Conservation (phyloP, 306 rosid genomes). For the Dryas drummondii region DNA sequence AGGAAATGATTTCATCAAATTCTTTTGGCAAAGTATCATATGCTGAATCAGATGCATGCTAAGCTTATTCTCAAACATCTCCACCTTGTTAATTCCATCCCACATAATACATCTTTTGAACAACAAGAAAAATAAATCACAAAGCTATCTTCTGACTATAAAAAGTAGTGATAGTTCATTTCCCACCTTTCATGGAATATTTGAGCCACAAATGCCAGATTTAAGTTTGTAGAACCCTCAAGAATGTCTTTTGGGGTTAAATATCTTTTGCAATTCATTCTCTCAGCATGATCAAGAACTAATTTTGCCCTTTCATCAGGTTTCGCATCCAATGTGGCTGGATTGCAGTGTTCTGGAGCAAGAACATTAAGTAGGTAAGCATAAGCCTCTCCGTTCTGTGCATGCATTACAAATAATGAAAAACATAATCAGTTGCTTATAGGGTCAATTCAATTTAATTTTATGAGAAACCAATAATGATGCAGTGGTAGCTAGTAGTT, state of each 20-base stretch:
- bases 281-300: slow-evolving; percentile 95
- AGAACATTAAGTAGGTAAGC: slow-evolving; percentile 93
- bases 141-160: background rate
- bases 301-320: slow-evolving; percentile 65
- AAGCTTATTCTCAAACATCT: background rate
- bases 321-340: slow-evolving; percentile 74
- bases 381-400: slow-evolving; percentile 92
- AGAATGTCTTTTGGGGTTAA: slow-evolving; percentile 70
- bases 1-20: background rate
- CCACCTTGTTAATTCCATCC: background rate
- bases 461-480: slow-evolving; percentile 11
- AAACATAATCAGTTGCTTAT: slow-evolving; percentile 16
- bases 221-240: slow-evolving; percentile 84
- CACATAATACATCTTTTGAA: background rate
- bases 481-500: background rate
- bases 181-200: slow-evolving; percentile 83
- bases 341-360: slow-evolving; percentile 84
- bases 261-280: slow-evolving; percentile 91
- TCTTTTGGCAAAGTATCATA: slow-evolving; percentile 1
- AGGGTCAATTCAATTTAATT: slow-evolving; percentile 13
- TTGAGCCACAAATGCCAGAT: slow-evolving; percentile 94
- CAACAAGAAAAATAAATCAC: background rate
- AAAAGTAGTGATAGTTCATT: slow-evolving; percentile 1
- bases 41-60: slow-evolving; percentile 1
- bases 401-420: slow-evolving; percentile 7